A percentile compares a stretch with the other conserved stretches of the same genome.
Conservation (phyloP, 352 stramenopile genomes). For the Halophytophthora polymorphica region DNA sequence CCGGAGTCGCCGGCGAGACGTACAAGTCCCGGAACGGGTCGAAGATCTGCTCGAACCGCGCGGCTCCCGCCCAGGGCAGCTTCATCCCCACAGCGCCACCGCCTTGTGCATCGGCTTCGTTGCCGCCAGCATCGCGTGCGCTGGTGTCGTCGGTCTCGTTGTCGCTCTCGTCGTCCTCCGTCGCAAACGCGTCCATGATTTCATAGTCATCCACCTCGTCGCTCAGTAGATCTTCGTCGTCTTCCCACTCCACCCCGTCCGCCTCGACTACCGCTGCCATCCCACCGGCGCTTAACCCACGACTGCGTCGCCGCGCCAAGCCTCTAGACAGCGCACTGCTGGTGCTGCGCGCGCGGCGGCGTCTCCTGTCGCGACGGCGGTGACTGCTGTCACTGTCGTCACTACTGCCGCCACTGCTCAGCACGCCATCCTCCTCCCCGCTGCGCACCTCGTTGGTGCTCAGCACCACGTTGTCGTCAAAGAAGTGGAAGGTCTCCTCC, state of each 20-base stretch:
- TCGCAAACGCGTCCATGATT: slow-evolving; percentile 25
- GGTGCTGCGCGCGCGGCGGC: slow-evolving; percentile 11
- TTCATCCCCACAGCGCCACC: slow-evolving; percentile 2
- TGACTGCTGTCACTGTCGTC: slow-evolving; percentile 13
- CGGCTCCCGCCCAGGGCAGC: slow-evolving; percentile 7
- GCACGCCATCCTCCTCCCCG: slow-evolving; percentile 15
- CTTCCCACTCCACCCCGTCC: slow-evolving; percentile 24
- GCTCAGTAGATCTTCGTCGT: slow-evolving; percentile 24
- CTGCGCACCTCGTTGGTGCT: slow-evolving; percentile 57
- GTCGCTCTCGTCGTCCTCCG: slow-evolving; percentile 24
- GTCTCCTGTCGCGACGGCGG: slow-evolving; percentile 7
- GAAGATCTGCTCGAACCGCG: slow-evolving; percentile 51
- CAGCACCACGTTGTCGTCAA: slow-evolving; percentile 56
- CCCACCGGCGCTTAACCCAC: slow-evolving; percentile 6
- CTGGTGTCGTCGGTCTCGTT: slow-evolving; percentile 15
- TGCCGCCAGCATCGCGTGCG: slow-evolving; percentile 8
- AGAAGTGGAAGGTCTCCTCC: slow-evolving; percentile 67
- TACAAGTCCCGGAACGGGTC: slow-evolving; percentile 62
- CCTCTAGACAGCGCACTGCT: slow-evolving; percentile 25
- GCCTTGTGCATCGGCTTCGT: slow-evolving; percentile 9
- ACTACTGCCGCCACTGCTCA: slow-evolving; percentile 14
- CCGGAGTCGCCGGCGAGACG: slow-evolving; percentile 7
- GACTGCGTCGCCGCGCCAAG: slow-evolving; percentile 20
- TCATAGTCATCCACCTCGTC: slow-evolving; percentile 34
- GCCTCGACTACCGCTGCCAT: slow-evolving; percentile 22